These are phyloP conservation scores for Neurospora sp. DNA, from an alignment of 495 filamentous ascomycete genomes.

Conservation along the genomic window DNA sequence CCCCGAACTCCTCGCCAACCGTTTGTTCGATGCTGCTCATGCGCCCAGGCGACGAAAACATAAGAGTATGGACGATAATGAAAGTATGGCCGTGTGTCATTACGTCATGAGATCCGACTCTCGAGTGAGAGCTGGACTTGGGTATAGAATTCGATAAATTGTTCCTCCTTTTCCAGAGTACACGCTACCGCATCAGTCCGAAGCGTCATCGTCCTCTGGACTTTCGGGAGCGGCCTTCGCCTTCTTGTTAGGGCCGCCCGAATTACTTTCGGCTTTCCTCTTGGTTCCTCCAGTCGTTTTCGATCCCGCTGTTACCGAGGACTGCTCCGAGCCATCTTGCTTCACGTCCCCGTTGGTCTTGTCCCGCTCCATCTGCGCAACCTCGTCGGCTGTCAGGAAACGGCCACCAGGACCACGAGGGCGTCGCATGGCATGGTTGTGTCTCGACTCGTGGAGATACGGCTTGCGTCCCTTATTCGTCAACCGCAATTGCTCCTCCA, in stretches of 20 bases:
- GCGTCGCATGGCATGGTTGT: conserved; percentile 97
- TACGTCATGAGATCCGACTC: conserved; percentile 20
- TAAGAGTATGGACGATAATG: conserved; percentile 5
- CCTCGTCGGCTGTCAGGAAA: conserved; percentile 97
- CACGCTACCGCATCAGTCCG: conserved; percentile 37
- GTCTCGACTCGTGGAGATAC: conserved; percentile 96
- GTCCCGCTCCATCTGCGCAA: conserved; percentile 72
- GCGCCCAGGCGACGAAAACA: background rate
- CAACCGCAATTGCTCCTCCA: conserved; percentile 83
- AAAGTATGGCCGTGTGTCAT: conserved; percentile 23
- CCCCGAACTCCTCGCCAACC: background rate
- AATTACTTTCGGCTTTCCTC: conserved; percentile 34
- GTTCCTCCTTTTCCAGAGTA: conserved; percentile 5
- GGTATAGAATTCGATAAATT: conserved; percentile 16
- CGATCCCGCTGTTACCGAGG: background rate
- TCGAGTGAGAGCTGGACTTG: conserved; percentile 9
- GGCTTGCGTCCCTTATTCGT: conserved; percentile 95
- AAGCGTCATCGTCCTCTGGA: conserved; percentile 42
- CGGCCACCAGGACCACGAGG: conserved; percentile 92
- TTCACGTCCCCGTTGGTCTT: conserved; percentile 29
- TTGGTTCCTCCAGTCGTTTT: conserved; percentile 27
- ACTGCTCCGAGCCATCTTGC: conserved; percentile 20
- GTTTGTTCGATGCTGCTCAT: background rate
- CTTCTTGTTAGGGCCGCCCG: conserved; percentile 44
- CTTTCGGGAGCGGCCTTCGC: conserved; percentile 32